Base-by-base conservation (phyloP, 176 grass and related monocot species). In the Oryza officinalis region DNA sequence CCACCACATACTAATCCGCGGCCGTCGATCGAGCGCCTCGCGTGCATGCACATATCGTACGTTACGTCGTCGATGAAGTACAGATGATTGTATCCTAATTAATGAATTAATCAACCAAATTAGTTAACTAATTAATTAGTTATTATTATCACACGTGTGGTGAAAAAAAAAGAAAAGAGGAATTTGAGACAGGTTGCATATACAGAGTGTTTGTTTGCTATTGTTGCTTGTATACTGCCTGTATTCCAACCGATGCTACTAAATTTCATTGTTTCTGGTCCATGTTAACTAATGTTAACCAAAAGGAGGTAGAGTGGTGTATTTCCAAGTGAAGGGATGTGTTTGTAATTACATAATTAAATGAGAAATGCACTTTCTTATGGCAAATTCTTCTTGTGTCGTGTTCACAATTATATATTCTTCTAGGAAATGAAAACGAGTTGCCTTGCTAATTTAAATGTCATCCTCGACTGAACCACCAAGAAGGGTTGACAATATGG, bases 261-360 rank as follows among this genome's bases (percentile, higher is more conserved):
- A 79, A 90, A 83, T 87, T 75, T 77, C 4, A 79, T 87, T 79
- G 69, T 83, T 90, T 80, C 10, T 73, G 8, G 63, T 80, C 69
- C 26, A 4, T 25, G 20, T 11, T 38, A n/a, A n/a, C n/a, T n/a
- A 38, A 38, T 45, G 33, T 80, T 80, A 87, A 80, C 84, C 66
- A 73, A 67, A 57, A 57, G 14, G 67, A 85, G 44, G 22, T 23
- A 68, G 38, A 63, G 23, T 59, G 27, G 11, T 41, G 37, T 76
- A 63, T 59, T 88, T 80, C 35, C 26, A 59, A 35, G 27, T 65
- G 2, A 63, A 72, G 14, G 28, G 9, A 12, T 75, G 85, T 69
- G 46, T 60, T 25, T 82, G 69, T 63, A 54, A 65, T 28, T 65
- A 65, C 37, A 12, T 50, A 3, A 75, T 64, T 74, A 4, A 75